Conservation (phyloP, 441 rosid species). For the Adansonia gregorii region DNA sequence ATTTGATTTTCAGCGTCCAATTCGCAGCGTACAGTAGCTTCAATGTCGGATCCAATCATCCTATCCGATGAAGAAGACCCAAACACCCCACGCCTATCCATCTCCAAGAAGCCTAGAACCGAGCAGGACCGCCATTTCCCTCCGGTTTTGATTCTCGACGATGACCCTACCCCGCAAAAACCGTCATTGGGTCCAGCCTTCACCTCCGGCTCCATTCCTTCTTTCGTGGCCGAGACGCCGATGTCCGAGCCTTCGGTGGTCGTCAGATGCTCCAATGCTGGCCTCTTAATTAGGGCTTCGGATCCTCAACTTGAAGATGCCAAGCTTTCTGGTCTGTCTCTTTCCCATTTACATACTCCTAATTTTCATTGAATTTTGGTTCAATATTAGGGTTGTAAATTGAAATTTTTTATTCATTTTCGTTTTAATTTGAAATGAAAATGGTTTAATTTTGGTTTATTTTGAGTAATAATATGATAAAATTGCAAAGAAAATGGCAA, state of each 20-base stretch:
- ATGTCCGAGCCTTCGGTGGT: conserved; percentile 54
- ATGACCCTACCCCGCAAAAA: conserved; percentile 78
- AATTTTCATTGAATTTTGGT: neutral
- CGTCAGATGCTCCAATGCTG: conserved; percentile 44
- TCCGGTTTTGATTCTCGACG: conserved; percentile 62
- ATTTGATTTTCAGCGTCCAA: neutral
- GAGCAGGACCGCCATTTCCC: conserved; percentile 33
- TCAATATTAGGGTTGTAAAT: conserved; percentile 1
- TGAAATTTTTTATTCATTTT: neutral
- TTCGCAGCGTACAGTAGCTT: conserved; percentile 8
- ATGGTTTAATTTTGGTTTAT: conserved; percentile 8
- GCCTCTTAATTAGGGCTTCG: conserved; percentile 41
- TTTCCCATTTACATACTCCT: neutral
- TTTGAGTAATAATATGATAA: neutral
- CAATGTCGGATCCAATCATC: conserved; percentile 57
- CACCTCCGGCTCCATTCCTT: conserved; percentile 42
- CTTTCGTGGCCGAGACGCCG: conserved; percentile 78
- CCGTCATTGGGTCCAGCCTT: conserved; percentile 27
- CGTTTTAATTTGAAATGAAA: neutral
- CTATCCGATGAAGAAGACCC: conserved; percentile 75
- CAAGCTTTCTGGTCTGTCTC: conserved; percentile 47
- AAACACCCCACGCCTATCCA: conserved; percentile 48
- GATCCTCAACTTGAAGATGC: conserved; percentile 23
- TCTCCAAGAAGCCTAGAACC: conserved; percentile 55
- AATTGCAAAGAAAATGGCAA: conserved; percentile 1